Conservation (phyloP, 2,329 filamentous ascomycete genomes). For the Bipolaris bicolor region DNA sequence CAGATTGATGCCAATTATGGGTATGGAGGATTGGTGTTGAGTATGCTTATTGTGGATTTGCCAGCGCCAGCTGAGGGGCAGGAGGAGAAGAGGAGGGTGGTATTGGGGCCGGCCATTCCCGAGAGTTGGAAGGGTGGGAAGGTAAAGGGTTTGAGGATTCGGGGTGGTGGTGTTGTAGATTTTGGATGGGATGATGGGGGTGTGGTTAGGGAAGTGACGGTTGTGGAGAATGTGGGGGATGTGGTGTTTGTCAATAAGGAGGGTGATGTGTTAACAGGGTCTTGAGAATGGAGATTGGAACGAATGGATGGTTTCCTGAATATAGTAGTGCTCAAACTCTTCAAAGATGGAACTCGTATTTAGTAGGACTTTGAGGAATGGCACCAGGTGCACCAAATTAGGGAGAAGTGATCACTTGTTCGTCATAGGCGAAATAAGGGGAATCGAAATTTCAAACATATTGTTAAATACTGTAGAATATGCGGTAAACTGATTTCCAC, state of each 20-base stretch:
- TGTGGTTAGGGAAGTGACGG: constrained; percentile 33
- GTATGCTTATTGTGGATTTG: constrained; percentile 61
- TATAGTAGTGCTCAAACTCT: no score
- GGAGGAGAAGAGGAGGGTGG: constrained; percentile 42
- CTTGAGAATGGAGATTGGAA: background rate
- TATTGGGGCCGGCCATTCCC: constrained; percentile 58
- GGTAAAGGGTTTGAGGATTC: constrained; percentile 54
- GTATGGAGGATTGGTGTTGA: constrained; percentile 60
- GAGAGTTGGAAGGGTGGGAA: constrained; percentile 52
- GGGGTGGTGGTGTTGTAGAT: constrained; percentile 53
- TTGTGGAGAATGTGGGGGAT: background rate
- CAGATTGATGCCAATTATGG: constrained; percentile 68
- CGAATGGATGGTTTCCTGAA: no score
- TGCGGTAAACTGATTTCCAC: no score
- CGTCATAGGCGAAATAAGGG: no score
- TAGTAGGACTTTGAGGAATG: no score
- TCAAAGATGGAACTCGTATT: no score
- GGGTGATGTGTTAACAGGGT: background rate
- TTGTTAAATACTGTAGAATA: no score
- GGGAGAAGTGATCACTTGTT: no score
- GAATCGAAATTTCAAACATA: no score
- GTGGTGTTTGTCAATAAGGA: constrained; percentile 25
- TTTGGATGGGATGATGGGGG: constrained; percentile 54
- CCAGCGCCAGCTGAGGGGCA: constrained; percentile 33
- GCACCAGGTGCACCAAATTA: no score